Percentiles rank a stretch among this genome's conserved stretches.
phyloP scores from a whole-genome alignment of 2,329 filamentous ascomycete species.

The Acrodontium crateriforme region DNA sequence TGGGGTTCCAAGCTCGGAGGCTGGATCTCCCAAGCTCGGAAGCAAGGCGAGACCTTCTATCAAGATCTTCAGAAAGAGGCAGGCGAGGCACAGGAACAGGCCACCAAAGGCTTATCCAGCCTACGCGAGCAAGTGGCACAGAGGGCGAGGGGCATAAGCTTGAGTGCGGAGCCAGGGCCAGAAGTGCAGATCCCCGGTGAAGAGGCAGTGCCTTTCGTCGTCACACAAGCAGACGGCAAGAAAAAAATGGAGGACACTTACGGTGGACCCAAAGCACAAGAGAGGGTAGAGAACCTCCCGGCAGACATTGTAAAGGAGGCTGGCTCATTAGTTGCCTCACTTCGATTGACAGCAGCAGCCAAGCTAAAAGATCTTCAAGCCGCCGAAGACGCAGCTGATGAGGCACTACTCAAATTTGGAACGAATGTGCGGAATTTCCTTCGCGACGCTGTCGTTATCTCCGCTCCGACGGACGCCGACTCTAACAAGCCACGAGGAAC shows the following conservation, averaged over 20 bases:
- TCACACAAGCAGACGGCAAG: slow-evolving; percentile 1
- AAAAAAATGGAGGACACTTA: slow-evolving; percentile 4
- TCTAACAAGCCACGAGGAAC: slow-evolving; percentile 27
- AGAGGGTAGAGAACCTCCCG: slow-evolving; percentile 31
- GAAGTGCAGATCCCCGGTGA: slow-evolving; percentile 13
- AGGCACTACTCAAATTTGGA: slow-evolving; percentile 84
- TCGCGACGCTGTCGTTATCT: slow-evolving; percentile 77
- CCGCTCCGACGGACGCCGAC: slow-evolving; percentile 46
- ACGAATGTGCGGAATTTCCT: slow-evolving; percentile 81
- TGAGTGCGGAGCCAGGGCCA: slow-evolving; percentile 10
- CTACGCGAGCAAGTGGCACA: slow-evolving; percentile 34
- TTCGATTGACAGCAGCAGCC: slow-evolving; percentile 29
- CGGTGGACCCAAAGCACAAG: slow-evolving; percentile 7
- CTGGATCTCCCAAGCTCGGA: slow-evolving; percentile 81
- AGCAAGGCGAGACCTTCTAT: slow-evolving; percentile 77
- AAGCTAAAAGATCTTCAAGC: slow-evolving; percentile 77
- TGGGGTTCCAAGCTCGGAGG: slow-evolving; percentile 86
- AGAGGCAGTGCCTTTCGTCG: slow-evolving; percentile 13
- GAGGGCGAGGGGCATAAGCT: slow-evolving; percentile 16
- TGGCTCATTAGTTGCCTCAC: slow-evolving; percentile 57
- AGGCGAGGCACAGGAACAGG: slow-evolving; percentile 52
- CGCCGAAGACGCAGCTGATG: slow-evolving; percentile 91
- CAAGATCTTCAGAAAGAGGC: slow-evolving; percentile 75
- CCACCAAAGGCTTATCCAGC: slow-evolving; percentile 63
- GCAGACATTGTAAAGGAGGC: slow-evolving; percentile 41